Evolutionary conservation across 768 basidiomycete genomes (phyloP), one percentile per base, ranked within the genome.

Genomic region (Suillus variegatus): DNA sequence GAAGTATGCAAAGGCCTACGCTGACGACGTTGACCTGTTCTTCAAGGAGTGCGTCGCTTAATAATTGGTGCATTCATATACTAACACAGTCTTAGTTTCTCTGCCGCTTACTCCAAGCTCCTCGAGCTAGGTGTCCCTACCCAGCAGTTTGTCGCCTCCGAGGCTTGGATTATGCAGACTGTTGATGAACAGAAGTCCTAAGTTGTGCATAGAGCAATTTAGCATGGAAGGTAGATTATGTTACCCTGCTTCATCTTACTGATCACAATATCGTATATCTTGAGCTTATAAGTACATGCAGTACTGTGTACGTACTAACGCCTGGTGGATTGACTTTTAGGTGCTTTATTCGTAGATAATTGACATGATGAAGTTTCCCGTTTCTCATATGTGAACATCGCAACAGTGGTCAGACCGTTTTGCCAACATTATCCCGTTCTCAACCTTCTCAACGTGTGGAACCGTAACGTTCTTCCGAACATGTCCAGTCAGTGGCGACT

Each of bases 71-170:
- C 12, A 5, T 6, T 10, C 44, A n/a, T 7, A 44, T 35, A 1
- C 25, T 20, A 32, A 13, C 38, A 38, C n/a, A n/a, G 35, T 54
- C 60, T 51, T 49, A 96, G 95, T 80, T 99, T 98, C 84, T 86
- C 95, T 58, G 83, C 82, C 49, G 93, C 85, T 32, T 86, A 95
- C 64, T 72, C 86, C 51, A 89, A 85, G 68, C 86, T 99, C 56
- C 88, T 99, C 69, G 97, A 99, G 81, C 91, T 98, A 62, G 97
- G 97, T 69, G 94, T 99, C 10, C 97, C 97, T 52, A 77, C 82
- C 16, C 74, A 85, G 65, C 97, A 99, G 78, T 94, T 90, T 72
- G 86, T 82, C 58, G 67, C 85, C 38, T 73, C 86, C 28, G 92
- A 95, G 71, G 87, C 88, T 16, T 97, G 94, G 94, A 76, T 78